Evolutionary conservation across 2,329 filamentous ascomycete genomes (phyloP), one percentile per base, ranked within the genome.

Genomic region (Chaetomium strumarium): DNA sequence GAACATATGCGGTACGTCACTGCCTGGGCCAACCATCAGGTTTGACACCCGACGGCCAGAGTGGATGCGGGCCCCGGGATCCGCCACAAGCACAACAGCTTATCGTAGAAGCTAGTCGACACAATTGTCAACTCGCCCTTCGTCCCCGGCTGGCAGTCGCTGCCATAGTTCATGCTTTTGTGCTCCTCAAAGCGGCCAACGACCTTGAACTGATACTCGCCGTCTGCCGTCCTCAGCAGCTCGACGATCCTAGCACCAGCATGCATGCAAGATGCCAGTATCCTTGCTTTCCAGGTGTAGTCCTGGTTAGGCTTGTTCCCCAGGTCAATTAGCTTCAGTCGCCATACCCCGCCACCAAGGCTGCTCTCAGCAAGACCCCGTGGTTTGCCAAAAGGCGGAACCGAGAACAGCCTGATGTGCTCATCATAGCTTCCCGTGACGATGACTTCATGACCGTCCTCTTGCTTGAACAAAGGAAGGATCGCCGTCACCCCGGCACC

Each of bases 241-340:
- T 75, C 70, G 7, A 86, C 63, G n/a, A 97, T 70, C 49, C 85
- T 80, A 10, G 82, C 77, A 0, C 93, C 93, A 2, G 87, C 89
- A 72, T 96, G 87, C 92, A 97, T 97, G 65, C 93, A 96, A 42
- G 90, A 95, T 14, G 85, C 91, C 38, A 96, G 72, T n/a, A 95
- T 70, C 41, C 76, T 66, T 44, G 66, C 58, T 5, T 31, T 54
- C 51, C 65, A 68, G 5, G 43, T 55, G n/a, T 48, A 59, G 16
- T 55, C 55, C 16, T 53, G 42, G 17, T 58, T 61, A 16, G 66
- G 48, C 2, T 67, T 63, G 13, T 19, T 41, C 11, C 55, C 43
- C 4, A 60, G 30, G 9, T 61, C 53, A 10, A 90, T 69, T 37
- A 86, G 61, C 64, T 88, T 88, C 50, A 97, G 66, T 52, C 92